Evolutionary conservation across 257 asterid genomes (phyloP), one percentile per base, ranked within the genome.

Genomic region (Capsicum chinense): DNA sequence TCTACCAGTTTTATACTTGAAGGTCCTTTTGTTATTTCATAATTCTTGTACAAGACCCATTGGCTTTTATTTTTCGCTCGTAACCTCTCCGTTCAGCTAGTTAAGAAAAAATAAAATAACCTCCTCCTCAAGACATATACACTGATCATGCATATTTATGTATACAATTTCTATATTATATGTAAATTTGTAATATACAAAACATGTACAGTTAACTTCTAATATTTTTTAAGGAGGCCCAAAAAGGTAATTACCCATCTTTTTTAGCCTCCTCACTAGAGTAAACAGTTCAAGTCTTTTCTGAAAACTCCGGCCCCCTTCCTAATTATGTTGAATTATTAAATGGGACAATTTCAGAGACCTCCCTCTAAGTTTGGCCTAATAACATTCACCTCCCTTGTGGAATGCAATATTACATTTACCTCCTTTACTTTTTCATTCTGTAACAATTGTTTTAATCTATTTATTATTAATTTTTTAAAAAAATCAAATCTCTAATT

Each of bases 121-220:
- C 74, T 35, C 78, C 76, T 68, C 54, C 78, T 69, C 78, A 69
- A 39, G 54, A 37, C 52, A 67, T 35, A 67, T 68, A 39, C 13
- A 37, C 6, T 39, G 26, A 68, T 68, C 54, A 39, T 13, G 78
- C 15, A 68, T 16, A 68, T 68, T 67, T 68, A 66, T 66, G 74
- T 16, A 66, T 66, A 66, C 19, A 33, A 12, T 37, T 37, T 68
- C 13, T 14, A 67, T 64, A 26, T 33, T 1, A 21, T 37, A 12
- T 66, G 3, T 68, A 68, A 37, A 39, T 35, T 68, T 68, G 14
- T 68, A 68, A 68, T 68, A 68, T 39, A 68, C 52, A 68, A 37
- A 68, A 39, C 52, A 37, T 15, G 15, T 37, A 39, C 54, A 68
- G 39, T 68, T 68, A 21, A 21, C 4, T 5, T n/a, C 74, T 33